Evolutionary conservation across 257 asterid genomes (phyloP), one percentile per base, ranked within the genome.

Genomic region (Craterostigma plantagineum): DNA sequence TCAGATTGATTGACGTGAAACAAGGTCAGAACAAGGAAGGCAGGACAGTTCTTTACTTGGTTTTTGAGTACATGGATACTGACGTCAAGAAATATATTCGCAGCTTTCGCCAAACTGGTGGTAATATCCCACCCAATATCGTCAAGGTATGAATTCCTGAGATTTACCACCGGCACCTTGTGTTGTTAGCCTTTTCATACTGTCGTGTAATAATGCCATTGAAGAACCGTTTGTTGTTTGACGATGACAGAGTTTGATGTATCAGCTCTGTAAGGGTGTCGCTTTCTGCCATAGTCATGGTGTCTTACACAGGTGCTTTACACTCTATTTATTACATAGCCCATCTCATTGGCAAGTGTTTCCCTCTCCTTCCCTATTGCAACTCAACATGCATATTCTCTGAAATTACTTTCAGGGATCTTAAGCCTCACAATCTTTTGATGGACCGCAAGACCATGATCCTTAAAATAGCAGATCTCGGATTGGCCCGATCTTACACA

Each of bases 271-370:
- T 56, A 69, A 82, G 44, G 97, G 95, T 14, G 92, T 87, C 44
- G 85, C 97, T 15, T 87, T 87, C 71, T 87, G 95, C 72, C 97
- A 87, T 51, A 90, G 97, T 13, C 95, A 77, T 50, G 98, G 98
- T 15, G 92, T 90, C 55, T 41, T 90, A 23, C 95, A 90, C 70
- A 70, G 97, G 97, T 81, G 6, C 2, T 23, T 23, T 23, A 23
- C 30, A 23, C 30, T 23, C 30, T 23, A 23, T 23, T 6, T 23
- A 23, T 6, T 23, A n/a, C n/a, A n/a, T n/a, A n/a, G n/a, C n/a
- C n/a, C n/a, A n/a, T n/a, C n/a, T n/a, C n/a, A n/a, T n/a, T n/a
- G n/a, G n/a, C n/a, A n/a, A n/a, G n/a, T n/a, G n/a, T n/a, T n/a
- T n/a, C n/a, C n/a, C n/a, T n/a, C n/a, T n/a, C n/a, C n/a, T n/a